Conservation (phyloP, 1,284 basidiomycete genomes). For the Mycena citricolor region DNA sequence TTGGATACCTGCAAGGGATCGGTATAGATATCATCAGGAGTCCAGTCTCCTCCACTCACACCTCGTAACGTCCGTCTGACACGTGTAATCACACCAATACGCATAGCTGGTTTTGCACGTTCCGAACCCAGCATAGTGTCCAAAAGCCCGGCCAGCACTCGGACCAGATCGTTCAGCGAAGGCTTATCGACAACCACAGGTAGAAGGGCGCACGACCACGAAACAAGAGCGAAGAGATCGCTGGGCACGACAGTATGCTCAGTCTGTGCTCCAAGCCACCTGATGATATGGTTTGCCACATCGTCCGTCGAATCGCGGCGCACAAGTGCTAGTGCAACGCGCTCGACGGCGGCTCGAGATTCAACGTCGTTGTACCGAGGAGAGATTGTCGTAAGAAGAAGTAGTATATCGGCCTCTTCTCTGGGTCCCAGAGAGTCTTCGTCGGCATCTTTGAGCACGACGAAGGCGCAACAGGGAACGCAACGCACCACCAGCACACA, state of each 20-base stretch:
- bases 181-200: slow-evolving; percentile 16
- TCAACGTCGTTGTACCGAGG: slow-evolving; percentile 72
- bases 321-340: slow-evolving; percentile 62
- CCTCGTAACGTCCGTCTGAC: slow-evolving; percentile 65
- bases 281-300: slow-evolving; percentile 69
- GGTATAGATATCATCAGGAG: slow-evolving; percentile 43
- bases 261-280: slow-evolving; percentile 71
- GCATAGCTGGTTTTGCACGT: slow-evolving; percentile 57
- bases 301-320: slow-evolving; percentile 48
- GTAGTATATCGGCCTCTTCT: slow-evolving; percentile 72
- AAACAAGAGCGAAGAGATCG: slow-evolving; percentile 70
- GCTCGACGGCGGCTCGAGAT: slow-evolving; percentile 71
- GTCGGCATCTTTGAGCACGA: too few relatives aligned
- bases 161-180: slow-evolving; percentile 38
- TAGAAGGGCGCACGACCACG: slow-evolving; percentile 65
- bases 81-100: slow-evolving; percentile 59
- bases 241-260: slow-evolving; percentile 56
- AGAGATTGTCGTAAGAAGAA: slow-evolving; percentile 71
- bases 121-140: slow-evolving; percentile 55
- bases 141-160: slow-evolving; percentile 55
- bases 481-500: slow-evolving; percentile 50
- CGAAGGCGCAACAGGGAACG: too few relatives aligned
- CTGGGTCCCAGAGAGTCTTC: slow-evolving; percentile 59
- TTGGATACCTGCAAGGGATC: slow-evolving; percentile 45
- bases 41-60: slow-evolving; percentile 40